These are phyloP conservation scores for Flaveria trinervia DNA, from an alignment of 129 eudicot species.

Conservation along the genomic window DNA sequence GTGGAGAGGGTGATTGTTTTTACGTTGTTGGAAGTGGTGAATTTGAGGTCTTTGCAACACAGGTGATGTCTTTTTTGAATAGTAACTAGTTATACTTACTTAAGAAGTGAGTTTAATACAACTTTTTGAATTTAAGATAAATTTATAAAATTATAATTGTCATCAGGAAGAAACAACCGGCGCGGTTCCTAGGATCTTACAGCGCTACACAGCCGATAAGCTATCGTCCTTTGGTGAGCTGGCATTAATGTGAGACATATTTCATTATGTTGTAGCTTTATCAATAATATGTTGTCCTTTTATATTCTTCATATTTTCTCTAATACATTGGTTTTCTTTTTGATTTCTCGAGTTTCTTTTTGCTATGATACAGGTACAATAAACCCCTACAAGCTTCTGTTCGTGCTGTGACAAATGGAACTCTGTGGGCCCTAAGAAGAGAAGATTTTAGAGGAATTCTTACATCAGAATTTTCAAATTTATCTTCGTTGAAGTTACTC, in stretches of 20 bases:
- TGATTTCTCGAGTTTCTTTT: constrained; percentile 1
- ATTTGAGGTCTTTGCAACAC: constrained; percentile 97
- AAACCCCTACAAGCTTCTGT: constrained; percentile 99
- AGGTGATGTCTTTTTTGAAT: constrained; percentile 49
- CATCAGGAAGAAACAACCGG: constrained; percentile 80
- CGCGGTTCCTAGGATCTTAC: constrained; percentile 77
- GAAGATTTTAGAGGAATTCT: constrained; percentile 99
- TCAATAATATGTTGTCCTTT: neutral
- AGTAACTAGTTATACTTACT: neutral
- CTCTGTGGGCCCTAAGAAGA: constrained; percentile 87
- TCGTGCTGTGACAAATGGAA: constrained; percentile 89
- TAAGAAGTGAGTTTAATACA: neutral
- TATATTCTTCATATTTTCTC: neutral
- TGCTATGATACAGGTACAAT: constrained; percentile 63
- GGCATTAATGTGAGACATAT: constrained; percentile 81
- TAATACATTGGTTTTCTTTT: neutral
- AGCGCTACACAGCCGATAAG: constrained; percentile 91
- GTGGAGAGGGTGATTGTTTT: constrained; percentile 99
- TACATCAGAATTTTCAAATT: constrained; percentile 90
- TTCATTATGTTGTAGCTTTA: constrained; percentile 19
- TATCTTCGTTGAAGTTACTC: constrained; percentile 85
- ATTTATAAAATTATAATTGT: constrained; percentile 1
- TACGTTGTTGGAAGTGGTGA: constrained; percentile 97
- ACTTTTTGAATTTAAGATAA: constrained; percentile 9
- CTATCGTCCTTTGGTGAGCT: constrained; percentile 97